Percentiles rank a stretch among this genome's conserved stretches.
Evolutionary conservation across 148 eudicot genomes (phyloP).

Genomic region (Rhododendron henanense): DNA sequence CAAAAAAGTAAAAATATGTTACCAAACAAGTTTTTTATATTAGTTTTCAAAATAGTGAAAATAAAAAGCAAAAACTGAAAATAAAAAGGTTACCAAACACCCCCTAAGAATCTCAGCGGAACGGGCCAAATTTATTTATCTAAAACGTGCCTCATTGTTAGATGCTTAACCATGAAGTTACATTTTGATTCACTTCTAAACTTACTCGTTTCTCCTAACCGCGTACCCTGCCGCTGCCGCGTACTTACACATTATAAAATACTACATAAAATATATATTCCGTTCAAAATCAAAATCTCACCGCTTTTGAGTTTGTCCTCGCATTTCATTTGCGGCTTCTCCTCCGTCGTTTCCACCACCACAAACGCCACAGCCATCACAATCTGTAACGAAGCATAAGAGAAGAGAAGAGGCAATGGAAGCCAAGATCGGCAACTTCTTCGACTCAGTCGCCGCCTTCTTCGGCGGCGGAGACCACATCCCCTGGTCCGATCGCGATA

Average conservation of each 20-base stretch:
- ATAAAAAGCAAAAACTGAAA: no score
- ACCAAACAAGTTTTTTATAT: no score
- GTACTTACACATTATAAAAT: no score
- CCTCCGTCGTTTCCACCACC: neutral
- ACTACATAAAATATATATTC: no score
- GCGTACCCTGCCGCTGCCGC: no score
- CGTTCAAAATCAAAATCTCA: neutral
- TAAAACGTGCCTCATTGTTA: no score
- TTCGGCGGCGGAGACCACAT: constrained; percentile 74
- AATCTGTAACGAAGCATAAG: neutral
- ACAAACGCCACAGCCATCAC: neutral
- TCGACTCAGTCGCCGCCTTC: constrained; percentile 63
- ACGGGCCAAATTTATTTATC: no score
- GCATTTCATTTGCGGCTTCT: neutral
- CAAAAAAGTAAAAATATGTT: no score
- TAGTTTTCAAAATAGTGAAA: no score
- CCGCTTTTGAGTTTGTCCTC: neutral
- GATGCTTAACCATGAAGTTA: neutral
- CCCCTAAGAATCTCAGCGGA: no score
- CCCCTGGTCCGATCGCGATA: constrained; percentile 70
- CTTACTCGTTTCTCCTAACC: neutral
- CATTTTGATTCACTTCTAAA: neutral
- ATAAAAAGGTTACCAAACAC: no score
- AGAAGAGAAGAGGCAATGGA: neutral
- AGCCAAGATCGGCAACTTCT: constrained; percentile 31